Base-by-base conservation (phyloP, 169 alveolate species). In the Cryptosporidium sp. region DNA sequence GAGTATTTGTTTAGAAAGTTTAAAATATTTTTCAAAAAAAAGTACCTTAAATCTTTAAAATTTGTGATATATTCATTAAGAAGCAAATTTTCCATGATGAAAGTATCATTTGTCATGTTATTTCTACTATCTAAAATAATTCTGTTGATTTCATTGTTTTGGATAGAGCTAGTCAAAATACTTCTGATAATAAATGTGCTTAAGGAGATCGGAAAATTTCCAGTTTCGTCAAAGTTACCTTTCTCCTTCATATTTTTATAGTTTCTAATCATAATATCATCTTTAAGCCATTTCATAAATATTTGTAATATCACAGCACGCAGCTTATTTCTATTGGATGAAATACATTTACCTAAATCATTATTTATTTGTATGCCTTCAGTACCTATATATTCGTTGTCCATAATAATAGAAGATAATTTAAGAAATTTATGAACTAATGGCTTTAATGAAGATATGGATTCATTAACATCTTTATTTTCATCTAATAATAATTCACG, bases 221-320 rank as follows among this genome's bases (percentile, higher is more conserved):
- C 21, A 45, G 14, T 33, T 6, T 62, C 51, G 9, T 14, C 9
- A 80, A 62, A 42, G 18, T 62, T 65, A 14, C 80, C 75, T n/a
- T 80, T 80, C 3, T 39, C 75, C 35, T 60, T 60, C 37, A 80
- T 65, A 37, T 80, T 65, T 8, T 31, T 56, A 62, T 65, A 80
- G 45, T 31, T 29, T 45, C 89, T 35, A 48, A 80, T 80, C 29
- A 80, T 23, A 37, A 62, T 62, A 16, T 80, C 89, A 21, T 80
- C 75, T 65, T 62, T 80, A 16, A 80, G 75, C 89, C 89, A 80
- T 48, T 80, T 80, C 72, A 80, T 61, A 26, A 62, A 31, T 44
- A 45, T 26, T 62, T 45, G 18, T 35, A 80, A 39, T 0, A 65
- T 51, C n/a, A 4, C n/a, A 3, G 52, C 48, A 1, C 86, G 44